These are phyloP conservation scores for Arabidopsis hybrid DNA, from an alignment of 441 rosid species.

Conservation along the genomic window DNA sequence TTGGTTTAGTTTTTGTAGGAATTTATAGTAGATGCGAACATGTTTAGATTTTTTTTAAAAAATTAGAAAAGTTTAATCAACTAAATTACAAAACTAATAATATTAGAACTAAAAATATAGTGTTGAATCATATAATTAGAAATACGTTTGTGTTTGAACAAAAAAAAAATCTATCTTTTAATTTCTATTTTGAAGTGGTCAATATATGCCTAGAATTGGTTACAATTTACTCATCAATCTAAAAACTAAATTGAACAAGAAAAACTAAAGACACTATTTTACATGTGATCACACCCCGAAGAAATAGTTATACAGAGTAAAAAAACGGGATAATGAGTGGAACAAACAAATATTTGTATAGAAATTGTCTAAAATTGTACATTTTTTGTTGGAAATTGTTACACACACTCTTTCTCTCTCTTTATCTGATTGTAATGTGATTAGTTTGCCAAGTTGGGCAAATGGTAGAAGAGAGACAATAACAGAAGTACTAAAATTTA, in stretches of 20 bases:
- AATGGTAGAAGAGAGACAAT: constrained; percentile 44
- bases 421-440: constrained; percentile 38
- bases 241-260: constrained; percentile 27
- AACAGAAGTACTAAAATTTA: constrained; percentile 43
- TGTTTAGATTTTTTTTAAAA: neutral
- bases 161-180: constrained; percentile 1
- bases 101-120: neutral
- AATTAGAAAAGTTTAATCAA: neutral
- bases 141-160: neutral
- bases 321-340: constrained; percentile 24
- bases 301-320: constrained; percentile 25
- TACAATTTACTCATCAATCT: constrained; percentile 13
- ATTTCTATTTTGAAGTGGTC: constrained; percentile 28
- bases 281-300: constrained; percentile 25
- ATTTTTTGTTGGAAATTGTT: constrained; percentile 25
- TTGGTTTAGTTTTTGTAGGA: neutral
- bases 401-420: constrained; percentile 26
- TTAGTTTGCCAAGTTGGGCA: constrained; percentile 47
- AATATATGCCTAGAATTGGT: constrained; percentile 30
- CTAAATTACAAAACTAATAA: neutral
- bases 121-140: neutral
- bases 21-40: neutral
- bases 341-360: constrained; percentile 29
- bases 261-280: constrained; percentile 20
- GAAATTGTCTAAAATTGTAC: constrained; percentile 41